These are phyloP conservation scores for Xerophyta viscosa DNA, from an alignment of 106 monocot species.

Conservation along the genomic window DNA sequence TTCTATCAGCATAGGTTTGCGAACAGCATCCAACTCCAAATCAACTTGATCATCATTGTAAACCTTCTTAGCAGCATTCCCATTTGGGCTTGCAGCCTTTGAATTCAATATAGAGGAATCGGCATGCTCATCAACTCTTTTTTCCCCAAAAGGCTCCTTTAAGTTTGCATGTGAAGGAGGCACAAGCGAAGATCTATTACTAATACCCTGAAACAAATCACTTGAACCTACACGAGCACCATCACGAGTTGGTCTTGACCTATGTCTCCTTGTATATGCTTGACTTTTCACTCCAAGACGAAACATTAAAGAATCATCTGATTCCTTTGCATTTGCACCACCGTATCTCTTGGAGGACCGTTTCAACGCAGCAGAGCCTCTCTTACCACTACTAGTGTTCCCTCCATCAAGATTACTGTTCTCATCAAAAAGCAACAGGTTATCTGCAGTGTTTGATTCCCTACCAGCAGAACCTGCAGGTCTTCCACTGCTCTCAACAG, in stretches of 20 bases:
- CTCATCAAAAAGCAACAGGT: conserved; percentile 72
- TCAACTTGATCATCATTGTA: conserved; percentile 21
- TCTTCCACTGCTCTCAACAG: conserved; percentile 77
- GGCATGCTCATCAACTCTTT: conserved; percentile 20
- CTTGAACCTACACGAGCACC: conserved; percentile 8
- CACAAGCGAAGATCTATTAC: conserved; percentile 20
- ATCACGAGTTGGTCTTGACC: conserved; percentile 56
- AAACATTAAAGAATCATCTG: conserved; percentile 57
- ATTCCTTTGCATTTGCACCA: conserved; percentile 35
- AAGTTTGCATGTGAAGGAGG: conserved; percentile 13
- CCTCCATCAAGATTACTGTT: conserved; percentile 29
- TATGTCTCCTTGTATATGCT: conserved; percentile 78
- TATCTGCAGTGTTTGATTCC: conserved; percentile 83
- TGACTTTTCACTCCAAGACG: conserved; percentile 69
- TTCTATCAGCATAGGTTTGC: conserved; percentile 5
- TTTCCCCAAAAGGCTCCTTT: conserved; percentile 17
- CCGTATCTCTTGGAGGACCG: conserved; percentile 31
- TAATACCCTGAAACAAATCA: conserved; percentile 15
- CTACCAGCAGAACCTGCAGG: conserved; percentile 35
- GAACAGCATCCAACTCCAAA: conserved; percentile 25
- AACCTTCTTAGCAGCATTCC: conserved; percentile 15
- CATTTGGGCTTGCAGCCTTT: conserved; percentile 41
- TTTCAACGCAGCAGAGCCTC: conserved; percentile 27
- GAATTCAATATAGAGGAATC: conserved; percentile 34
- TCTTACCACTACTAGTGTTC: conserved; percentile 37